phyloP scores from a whole-genome alignment of 108 stramenopile species.

The Skeletonema grethae region DNA sequence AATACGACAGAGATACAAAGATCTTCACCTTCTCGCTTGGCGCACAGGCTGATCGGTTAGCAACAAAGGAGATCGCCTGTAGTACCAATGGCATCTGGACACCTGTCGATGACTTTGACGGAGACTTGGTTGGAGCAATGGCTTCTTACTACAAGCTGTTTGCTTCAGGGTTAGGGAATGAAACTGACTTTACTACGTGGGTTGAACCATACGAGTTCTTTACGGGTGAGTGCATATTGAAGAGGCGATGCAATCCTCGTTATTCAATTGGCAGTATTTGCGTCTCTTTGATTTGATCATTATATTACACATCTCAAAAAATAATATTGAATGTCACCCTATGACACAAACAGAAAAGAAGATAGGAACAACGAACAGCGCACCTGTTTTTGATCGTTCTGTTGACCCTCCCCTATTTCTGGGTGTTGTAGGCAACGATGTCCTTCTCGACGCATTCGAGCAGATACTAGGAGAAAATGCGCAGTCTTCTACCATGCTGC shows the following conservation, averaged over 20 bases:
- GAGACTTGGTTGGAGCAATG: slow-evolving; percentile 48
- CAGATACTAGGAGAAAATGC: slow-evolving; percentile 23
- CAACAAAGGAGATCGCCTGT: slow-evolving; percentile 54
- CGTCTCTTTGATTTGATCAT: neutral
- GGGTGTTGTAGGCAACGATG: slow-evolving; percentile 40
- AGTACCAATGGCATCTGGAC: slow-evolving; percentile 55
- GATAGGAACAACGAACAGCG: slow-evolving; percentile 62
- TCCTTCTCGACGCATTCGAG: slow-evolving; percentile 30
- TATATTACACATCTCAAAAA: neutral
- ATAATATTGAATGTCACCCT: neutral
- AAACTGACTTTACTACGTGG: slow-evolving; percentile 59
- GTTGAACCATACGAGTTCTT: slow-evolving; percentile 59
- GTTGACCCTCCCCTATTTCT: slow-evolving; percentile 25
- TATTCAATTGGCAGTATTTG: no score
- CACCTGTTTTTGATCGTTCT: slow-evolving; percentile 58
- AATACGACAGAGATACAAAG: slow-evolving; percentile 20
- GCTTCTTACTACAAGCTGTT: slow-evolving; percentile 59
- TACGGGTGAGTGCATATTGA: slow-evolving; percentile 1
- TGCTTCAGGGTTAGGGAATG: slow-evolving; percentile 54
- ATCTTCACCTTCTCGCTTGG: slow-evolving; percentile 58
- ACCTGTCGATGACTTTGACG: slow-evolving; percentile 20
- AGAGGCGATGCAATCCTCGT: no score
- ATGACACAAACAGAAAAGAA: neutral
- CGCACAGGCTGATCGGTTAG: slow-evolving; percentile 23
- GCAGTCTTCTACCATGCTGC: slow-evolving; percentile 26